A percentile compares a stretch with the other conserved stretches of the same genome.
Evolutionary conservation across 2,329 filamentous ascomycete species (phyloP).

Genomic region (Fusarium setosum): DNA sequence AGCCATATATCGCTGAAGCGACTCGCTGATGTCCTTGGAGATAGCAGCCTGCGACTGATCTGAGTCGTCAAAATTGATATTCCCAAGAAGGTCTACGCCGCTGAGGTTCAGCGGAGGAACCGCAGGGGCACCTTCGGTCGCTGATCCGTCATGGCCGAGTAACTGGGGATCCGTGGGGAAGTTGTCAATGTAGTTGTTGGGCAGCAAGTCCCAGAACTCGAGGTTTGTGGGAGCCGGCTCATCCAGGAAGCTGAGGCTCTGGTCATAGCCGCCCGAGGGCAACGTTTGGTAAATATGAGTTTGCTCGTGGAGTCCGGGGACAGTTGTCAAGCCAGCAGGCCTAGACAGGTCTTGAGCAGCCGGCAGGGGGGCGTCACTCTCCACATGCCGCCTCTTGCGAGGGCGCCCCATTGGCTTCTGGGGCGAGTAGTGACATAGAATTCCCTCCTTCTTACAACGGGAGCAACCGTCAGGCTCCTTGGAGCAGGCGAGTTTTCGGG

Average conservation of each 20-base stretch:
- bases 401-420: slow-evolving; percentile 76
- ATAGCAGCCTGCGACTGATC: slow-evolving; percentile 40
- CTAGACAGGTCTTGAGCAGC: neutral
- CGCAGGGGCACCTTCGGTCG: slow-evolving; percentile 5
- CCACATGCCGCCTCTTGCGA: slow-evolving; percentile 62
- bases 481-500: slow-evolving; percentile 72
- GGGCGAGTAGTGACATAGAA: slow-evolving; percentile 70
- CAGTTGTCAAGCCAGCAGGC: neutral
- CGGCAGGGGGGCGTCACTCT: slow-evolving; percentile 44
- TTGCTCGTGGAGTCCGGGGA: slow-evolving; percentile 9
- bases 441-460: slow-evolving; percentile 67
- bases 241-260: slow-evolving; percentile 51
- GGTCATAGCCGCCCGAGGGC: slow-evolving; percentile 37
- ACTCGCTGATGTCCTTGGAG: slow-evolving; percentile 45
- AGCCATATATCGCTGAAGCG: slow-evolving; percentile 41
- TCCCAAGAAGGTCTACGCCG: slow-evolving; percentile 45
- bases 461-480: slow-evolving; percentile 70
- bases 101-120: slow-evolving; percentile 33
- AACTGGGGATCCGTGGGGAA: slow-evolving; percentile 31
- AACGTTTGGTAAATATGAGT: slow-evolving; percentile 8
- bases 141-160: slow-evolving; percentile 15
- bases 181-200: slow-evolving; percentile 36
- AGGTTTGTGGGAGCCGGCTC: slow-evolving; percentile 41
- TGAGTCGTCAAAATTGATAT: slow-evolving; percentile 48
- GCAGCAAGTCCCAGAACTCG: slow-evolving; percentile 53